Evolutionary conservation across 768 basidiomycete genomes (phyloP).

Genomic region (Rhodocollybia butyracea): DNA sequence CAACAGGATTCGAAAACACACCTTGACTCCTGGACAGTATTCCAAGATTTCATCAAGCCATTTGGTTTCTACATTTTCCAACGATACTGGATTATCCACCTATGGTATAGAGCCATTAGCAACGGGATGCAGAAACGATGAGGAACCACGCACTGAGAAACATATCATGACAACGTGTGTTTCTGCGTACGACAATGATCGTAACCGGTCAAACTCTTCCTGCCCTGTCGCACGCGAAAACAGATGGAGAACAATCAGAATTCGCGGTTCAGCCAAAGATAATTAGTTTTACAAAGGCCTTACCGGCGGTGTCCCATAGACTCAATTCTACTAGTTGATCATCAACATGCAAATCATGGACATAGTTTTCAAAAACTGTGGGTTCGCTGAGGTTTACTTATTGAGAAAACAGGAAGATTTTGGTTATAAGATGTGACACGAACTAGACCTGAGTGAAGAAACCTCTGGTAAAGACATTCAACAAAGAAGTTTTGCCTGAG

Average conservation of each 20-base stretch:
- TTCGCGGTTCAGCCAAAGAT: constrained; percentile 17
- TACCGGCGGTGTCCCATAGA: constrained; percentile 97
- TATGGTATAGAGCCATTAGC: constrained; percentile 22
- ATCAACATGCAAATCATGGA: constrained; percentile 85
- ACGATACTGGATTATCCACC: constrained; percentile 92
- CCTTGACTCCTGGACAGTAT: constrained; percentile 94
- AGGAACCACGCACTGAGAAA: constrained; percentile 62
- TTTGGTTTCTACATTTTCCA: constrained; percentile 97
- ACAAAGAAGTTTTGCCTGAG: constrained; percentile 75
- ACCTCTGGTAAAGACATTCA: constrained; percentile 87
- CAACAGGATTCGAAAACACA: constrained; percentile 26
- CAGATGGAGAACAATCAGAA: constrained; percentile 19
- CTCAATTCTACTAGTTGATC: constrained; percentile 88
- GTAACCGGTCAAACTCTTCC: constrained; percentile 91
- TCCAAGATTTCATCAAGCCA: constrained; percentile 93
- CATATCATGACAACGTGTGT: constrained; percentile 96
- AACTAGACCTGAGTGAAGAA: constrained; percentile 95
- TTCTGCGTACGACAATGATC: constrained; percentile 95
- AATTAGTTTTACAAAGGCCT: constrained; percentile 18
- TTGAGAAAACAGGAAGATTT: constrained; percentile 4
- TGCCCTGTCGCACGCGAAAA: constrained; percentile 57
- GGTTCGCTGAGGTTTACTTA: constrained; percentile 57
- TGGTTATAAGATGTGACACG: constrained; percentile 24
- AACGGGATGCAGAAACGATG: constrained; percentile 2
- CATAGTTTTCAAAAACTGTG: constrained; percentile 97